Base-by-base conservation (phyloP, 805 yeast genomes). In the Suhomyces faveliae region DNA sequence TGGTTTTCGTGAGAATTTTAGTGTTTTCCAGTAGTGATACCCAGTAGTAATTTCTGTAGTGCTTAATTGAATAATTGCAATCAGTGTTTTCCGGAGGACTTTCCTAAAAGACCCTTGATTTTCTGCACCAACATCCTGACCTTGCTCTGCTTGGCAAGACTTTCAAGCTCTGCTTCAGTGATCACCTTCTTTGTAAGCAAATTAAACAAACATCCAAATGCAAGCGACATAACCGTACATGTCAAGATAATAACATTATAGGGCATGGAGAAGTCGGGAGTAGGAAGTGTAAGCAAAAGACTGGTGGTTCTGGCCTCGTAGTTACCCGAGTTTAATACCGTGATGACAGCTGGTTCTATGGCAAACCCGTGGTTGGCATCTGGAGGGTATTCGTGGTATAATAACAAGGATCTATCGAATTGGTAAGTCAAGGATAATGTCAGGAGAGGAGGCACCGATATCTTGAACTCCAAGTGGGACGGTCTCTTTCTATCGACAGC, bases 241-340 rank as follows among this genome's bases (percentile, higher is more conserved):
- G 98, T 88, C 52, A 94, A 73, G 40, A 94, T 94, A 51, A 94
- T 92, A 37, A 94, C 99, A 59, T 94, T 94, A 64, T 94, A 94
- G 0, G 99, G 99, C 99, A 94, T 94, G 52, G 96, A 87, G 68
- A 94, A 94, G 69, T 94, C 99, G 0, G 99, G 99, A 0, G 98
- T 94, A 2, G 99, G 97, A 45, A 94, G 74, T 0, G 94, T 81
- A 42, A 94, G 73, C 49, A 94, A 73, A 38, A 91, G 77, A n/a
- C 97, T 87, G 4, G 97, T 81, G 0, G 98, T 89, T 61, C 98
- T 78, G 51, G 84, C 57, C 50, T 79, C 75, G 56, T 85, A 84
- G 6, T 35, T n/a, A 46, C 11, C 45, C 51, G 15, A 50, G 3
- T 41, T 51, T 7, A 83, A 45, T 0, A 88, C 79, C 2, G 85